Conservation (phyloP, 2,329 filamentous ascomycete genomes). For the Trichoderma sp. region DNA sequence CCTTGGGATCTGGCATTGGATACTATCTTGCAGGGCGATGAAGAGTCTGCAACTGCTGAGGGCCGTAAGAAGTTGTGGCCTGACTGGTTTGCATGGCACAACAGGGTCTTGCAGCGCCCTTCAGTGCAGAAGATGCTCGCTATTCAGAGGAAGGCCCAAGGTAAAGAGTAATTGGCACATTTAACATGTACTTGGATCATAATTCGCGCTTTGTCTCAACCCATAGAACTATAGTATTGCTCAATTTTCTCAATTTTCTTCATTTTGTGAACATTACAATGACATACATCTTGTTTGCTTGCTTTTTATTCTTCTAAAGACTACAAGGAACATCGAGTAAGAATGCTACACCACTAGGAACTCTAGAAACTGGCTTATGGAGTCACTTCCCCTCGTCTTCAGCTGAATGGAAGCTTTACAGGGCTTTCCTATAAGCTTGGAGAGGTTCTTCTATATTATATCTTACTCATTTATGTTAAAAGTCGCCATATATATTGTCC, state of each 20-base stretch:
- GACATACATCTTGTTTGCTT: not conserved
- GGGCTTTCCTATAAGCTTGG: too few relatives aligned
- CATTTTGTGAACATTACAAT: not conserved
- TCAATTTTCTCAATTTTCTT: not conserved
- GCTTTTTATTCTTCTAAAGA: too few relatives aligned
- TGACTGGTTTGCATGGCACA: not conserved
- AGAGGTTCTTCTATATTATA: too few relatives aligned
- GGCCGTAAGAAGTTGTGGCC: not conserved
- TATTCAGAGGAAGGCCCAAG: not conserved
- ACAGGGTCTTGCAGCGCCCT: not conserved
- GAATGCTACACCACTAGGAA: too few relatives aligned
- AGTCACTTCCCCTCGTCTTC: too few relatives aligned
- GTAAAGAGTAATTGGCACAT: not conserved
- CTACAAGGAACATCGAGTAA: too few relatives aligned
- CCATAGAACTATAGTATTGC: not conserved
- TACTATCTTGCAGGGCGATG: not conserved
- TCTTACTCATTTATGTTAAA: too few relatives aligned
- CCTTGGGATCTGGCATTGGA: not conserved
- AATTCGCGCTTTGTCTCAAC: not conserved
- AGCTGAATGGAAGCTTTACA: too few relatives aligned
- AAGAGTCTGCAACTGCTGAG: not conserved
- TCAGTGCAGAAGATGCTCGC: not conserved
- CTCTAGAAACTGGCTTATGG: too few relatives aligned
- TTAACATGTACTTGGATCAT: not conserved
- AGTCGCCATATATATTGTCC: too few relatives aligned